Evolutionary conservation across 306 rosid species (phyloP).

Genomic region (Prinsepia uniflora): DNA sequence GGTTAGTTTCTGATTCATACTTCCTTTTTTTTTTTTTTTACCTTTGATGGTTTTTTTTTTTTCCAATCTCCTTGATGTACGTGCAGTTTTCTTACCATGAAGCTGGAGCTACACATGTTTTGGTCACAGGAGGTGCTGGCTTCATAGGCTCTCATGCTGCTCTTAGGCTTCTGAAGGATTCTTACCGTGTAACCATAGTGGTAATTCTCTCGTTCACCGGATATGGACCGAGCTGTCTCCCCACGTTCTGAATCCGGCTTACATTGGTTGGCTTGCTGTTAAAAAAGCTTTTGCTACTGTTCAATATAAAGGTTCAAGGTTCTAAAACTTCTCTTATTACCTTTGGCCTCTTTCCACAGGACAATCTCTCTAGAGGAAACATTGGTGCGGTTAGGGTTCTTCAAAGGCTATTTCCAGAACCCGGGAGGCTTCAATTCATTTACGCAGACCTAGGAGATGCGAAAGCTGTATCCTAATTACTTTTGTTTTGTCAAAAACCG

Average conservation of each 20-base stretch:
- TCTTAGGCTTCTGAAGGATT: constrained; percentile 67
- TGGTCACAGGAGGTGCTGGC: constrained; percentile 98
- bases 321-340: too few species aligned
- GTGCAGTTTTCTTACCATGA: constrained; percentile 58
- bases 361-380: constrained; percentile 88
- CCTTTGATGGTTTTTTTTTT: not conserved
- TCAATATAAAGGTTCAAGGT: not conserved
- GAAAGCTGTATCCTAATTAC: constrained; percentile 59
- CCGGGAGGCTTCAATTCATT: constrained; percentile 88
- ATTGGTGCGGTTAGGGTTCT: constrained; percentile 80
- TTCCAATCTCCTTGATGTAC: not conserved
- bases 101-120: constrained; percentile 72
- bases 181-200: constrained; percentile 85
- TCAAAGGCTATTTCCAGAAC: constrained; percentile 63
- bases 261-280: not conserved
- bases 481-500: not conserved
- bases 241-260: not conserved
- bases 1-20: constrained; percentile 35
- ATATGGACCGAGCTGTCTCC: not conserved
- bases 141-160: constrained; percentile 94
- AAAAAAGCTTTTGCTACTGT: not conserved
- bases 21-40: too few species aligned
- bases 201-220: constrained; percentile 34
- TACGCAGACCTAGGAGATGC: constrained; percentile 87
- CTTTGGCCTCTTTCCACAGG: constrained; percentile 35